Percentiles rank a stretch among this genome's conserved stretches.
Evolutionary conservation across 805 yeast species (phyloP).

Genomic region (Hagleromyces aurorensis): DNA sequence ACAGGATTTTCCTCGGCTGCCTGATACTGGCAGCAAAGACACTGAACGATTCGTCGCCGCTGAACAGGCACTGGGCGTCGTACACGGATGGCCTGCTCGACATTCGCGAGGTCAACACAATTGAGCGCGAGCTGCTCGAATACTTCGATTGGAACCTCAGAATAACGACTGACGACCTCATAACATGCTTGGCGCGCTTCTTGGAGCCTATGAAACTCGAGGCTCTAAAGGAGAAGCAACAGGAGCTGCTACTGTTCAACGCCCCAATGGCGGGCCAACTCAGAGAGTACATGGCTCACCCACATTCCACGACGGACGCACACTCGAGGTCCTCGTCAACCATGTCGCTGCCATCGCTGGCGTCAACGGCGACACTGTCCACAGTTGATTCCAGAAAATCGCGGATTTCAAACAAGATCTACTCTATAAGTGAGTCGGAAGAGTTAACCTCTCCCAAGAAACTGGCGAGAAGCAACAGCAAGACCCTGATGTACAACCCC

Average conservation of each 20-base stretch:
- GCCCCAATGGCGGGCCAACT: slow-evolving; percentile 15
- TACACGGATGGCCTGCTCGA: slow-evolving; percentile 82
- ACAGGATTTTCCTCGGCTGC: slow-evolving; percentile 84
- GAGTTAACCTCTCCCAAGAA: slow-evolving; percentile 4
- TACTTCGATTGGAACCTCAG: slow-evolving; percentile 81
- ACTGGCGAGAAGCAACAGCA: no score
- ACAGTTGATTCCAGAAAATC: slow-evolving; percentile 17
- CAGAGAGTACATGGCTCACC: slow-evolving; percentile 9
- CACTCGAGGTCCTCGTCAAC: slow-evolving; percentile 30
- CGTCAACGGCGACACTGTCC: slow-evolving; percentile 34
- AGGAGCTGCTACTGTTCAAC: slow-evolving; percentile 22
- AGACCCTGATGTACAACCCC: slow-evolving; percentile 7
- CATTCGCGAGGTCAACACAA: slow-evolving; percentile 74
- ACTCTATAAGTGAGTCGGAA: slow-evolving; percentile 10
- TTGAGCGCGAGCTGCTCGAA: slow-evolving; percentile 80
- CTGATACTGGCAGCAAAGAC: slow-evolving; percentile 87
- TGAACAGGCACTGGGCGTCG: slow-evolving; percentile 92
- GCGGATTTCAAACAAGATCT: slow-evolving; percentile 9
- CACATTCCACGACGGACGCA: slow-evolving; percentile 12
- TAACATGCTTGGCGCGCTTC: slow-evolving; percentile 64
- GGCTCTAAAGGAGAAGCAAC: slow-evolving; percentile 17
- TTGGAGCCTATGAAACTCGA: slow-evolving; percentile 57
- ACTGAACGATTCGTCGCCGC: slow-evolving; percentile 87
- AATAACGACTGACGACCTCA: slow-evolving; percentile 62
- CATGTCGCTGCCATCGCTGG: slow-evolving; percentile 34